phyloP scores from a whole-genome alignment of 2,329 filamentous ascomycete species.

The Penicillium sp. region DNA sequence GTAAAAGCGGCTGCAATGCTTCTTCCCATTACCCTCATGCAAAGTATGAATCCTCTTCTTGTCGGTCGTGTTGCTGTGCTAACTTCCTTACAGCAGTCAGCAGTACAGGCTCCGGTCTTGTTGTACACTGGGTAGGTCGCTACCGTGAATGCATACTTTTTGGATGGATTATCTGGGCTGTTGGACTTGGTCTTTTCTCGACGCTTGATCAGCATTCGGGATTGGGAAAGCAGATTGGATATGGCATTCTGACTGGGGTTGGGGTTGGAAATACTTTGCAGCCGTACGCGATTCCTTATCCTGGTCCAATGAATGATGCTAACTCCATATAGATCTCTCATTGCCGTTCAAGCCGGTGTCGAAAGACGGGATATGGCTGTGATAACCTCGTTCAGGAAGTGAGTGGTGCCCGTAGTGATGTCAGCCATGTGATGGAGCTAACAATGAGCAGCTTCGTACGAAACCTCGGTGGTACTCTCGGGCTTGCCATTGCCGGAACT shows the following conservation, averaged over 20 bases:
- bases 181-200: slow-evolving; percentile 47
- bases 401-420: not conserved
- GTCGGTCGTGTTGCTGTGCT: slow-evolving; percentile 21
- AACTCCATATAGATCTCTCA: slow-evolving; percentile 20
- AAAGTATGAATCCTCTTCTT: slow-evolving; percentile 26
- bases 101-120: slow-evolving; percentile 45
- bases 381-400: slow-evolving; percentile 33
- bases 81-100: slow-evolving; percentile 38
- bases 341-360: slow-evolving; percentile 36
- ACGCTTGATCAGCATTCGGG: slow-evolving; percentile 43
- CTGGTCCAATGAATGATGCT: not conserved
- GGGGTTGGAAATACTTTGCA: slow-evolving; percentile 48
- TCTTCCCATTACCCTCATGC: slow-evolving; percentile 43
- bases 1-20: slow-evolving; percentile 45
- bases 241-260: slow-evolving; percentile 45
- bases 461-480: slow-evolving; percentile 36
- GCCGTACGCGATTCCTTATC: slow-evolving; percentile 25
- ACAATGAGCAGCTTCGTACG: slow-evolving; percentile 31
- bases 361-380: slow-evolving; percentile 36
- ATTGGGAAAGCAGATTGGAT: slow-evolving; percentile 49
- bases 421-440: not conserved
- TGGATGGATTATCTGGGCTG: slow-evolving; percentile 46
- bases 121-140: slow-evolving; percentile 47
- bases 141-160: slow-evolving; percentile 49
- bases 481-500: slow-evolving; percentile 34